phyloP scores from a whole-genome alignment of 2,329 filamentous ascomycete species.

The Penicillium sp. region DNA sequence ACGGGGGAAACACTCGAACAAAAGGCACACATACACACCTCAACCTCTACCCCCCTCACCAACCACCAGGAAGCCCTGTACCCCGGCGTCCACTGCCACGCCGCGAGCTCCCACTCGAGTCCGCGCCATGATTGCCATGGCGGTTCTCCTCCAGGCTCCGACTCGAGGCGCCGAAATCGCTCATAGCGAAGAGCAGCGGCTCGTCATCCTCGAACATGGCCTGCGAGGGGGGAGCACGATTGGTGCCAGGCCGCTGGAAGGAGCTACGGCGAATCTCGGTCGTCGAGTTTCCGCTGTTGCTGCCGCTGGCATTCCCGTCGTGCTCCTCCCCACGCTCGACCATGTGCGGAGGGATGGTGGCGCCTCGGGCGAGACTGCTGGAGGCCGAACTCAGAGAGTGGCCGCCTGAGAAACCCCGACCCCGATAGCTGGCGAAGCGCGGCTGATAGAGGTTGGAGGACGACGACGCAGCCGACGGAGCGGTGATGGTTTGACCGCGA shows the following conservation, averaged over 20 bases:
- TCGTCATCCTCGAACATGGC: conserved; percentile 45
- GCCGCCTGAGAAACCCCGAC: conserved; percentile 40
- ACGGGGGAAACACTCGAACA: background rate
- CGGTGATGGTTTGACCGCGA: conserved; percentile 25
- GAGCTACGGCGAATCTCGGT: conserved; percentile 39
- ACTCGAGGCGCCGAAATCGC: conserved; percentile 46
- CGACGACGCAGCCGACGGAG: conserved; percentile 30
- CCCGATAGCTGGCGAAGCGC: conserved; percentile 39
- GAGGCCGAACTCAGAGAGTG: conserved; percentile 44
- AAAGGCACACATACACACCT: background rate
- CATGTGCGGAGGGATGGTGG: conserved; percentile 33
- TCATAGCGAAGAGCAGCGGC: conserved; percentile 50
- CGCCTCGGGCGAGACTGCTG: conserved; percentile 42
- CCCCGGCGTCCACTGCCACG: conserved; percentile 40
- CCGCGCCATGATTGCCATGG: conserved; percentile 33
- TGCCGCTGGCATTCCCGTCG: conserved; percentile 42
- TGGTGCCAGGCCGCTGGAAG: conserved; percentile 37
- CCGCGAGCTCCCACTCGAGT: conserved; percentile 32
- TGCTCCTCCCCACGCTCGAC: conserved; percentile 43
- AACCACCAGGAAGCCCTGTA: conserved; percentile 30
- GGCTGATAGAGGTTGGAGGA: conserved; percentile 41
- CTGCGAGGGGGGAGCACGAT: conserved; percentile 34
- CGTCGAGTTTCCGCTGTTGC: conserved; percentile 40
- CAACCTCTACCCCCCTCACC: background rate
- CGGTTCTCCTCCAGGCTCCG: conserved; percentile 46